Evolutionary conservation across 108 stramenopile species (phyloP).

Genomic region (Nitzschia sp.): DNA sequence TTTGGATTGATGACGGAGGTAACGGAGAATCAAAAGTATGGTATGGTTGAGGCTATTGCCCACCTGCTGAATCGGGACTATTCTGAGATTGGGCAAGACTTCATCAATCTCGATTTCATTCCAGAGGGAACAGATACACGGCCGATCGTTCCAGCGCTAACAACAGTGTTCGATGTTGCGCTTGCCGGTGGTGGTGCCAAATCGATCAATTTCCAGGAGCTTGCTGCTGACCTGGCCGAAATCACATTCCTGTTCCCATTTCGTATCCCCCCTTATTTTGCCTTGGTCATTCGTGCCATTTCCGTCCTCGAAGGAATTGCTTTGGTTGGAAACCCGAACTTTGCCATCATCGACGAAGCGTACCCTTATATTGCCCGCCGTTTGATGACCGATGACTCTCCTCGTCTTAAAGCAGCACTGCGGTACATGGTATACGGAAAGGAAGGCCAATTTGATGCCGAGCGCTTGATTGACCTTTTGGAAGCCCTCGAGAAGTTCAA

Average conservation of each 20-base stretch:
- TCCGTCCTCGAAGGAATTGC: constrained; percentile 94
- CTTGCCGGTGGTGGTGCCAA: constrained; percentile 96
- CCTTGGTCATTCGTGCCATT: constrained; percentile 91
- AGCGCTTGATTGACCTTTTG: constrained; percentile 90
- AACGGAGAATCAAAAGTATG: constrained; percentile 92
- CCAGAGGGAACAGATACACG: constrained; percentile 86
- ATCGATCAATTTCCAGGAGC: constrained; percentile 92
- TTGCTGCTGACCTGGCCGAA: constrained; percentile 91
- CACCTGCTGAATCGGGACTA: constrained; percentile 94
- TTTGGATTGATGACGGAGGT: constrained; percentile 96
- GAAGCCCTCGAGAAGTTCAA: constrained; percentile 89
- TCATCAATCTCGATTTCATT: constrained; percentile 92
- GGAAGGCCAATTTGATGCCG: constrained; percentile 89
- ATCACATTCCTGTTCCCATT: constrained; percentile 93
- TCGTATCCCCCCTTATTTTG: constrained; percentile 93
- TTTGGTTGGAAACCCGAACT: constrained; percentile 91
- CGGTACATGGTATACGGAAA: constrained; percentile 95
- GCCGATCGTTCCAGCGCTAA: constrained; percentile 92
- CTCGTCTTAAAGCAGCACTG: constrained; percentile 80
- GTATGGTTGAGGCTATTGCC: constrained; percentile 95
- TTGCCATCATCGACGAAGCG: constrained; percentile 92
- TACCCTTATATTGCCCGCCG: constrained; percentile 93
- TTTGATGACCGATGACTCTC: constrained; percentile 88
- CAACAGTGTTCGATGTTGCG: constrained; percentile 93
- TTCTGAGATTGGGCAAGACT: constrained; percentile 91